Evolutionary conservation across 2,329 filamentous ascomycete genomes (phyloP).

Genomic region (Monilinia aucupariae): DNA sequence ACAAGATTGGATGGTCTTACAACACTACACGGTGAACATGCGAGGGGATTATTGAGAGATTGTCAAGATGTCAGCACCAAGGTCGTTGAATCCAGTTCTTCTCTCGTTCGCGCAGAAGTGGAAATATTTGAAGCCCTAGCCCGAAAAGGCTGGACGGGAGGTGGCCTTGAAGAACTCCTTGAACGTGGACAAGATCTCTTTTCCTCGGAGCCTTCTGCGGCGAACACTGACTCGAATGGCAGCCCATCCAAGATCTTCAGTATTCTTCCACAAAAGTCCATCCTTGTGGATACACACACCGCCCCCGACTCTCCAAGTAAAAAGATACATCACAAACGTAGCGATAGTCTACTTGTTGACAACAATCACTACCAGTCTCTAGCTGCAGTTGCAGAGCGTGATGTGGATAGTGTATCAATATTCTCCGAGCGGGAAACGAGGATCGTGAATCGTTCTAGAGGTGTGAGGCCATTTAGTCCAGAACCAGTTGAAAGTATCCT

Average conservation of each 20-base stretch:
- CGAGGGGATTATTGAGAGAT: constrained; percentile 54
- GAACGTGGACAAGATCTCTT: constrained; percentile 60
- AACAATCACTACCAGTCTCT: constrained; percentile 54
- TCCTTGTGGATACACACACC: constrained; percentile 48
- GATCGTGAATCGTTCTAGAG: constrained; percentile 46
- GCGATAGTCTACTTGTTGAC: constrained; percentile 52
- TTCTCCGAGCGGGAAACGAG: constrained; percentile 42
- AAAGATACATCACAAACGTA: constrained; percentile 39
- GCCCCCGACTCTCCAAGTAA: constrained; percentile 23
- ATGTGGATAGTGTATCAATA: constrained; percentile 43
- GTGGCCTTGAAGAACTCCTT: constrained; percentile 59
- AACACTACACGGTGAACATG: constrained; percentile 53
- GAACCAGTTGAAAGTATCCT: constrained; percentile 29
- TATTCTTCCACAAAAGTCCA: constrained; percentile 59
- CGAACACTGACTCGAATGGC: constrained; percentile 37
- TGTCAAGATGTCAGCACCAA: constrained; percentile 58
- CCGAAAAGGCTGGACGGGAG: constrained; percentile 62
- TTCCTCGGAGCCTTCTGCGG: constrained; percentile 39
- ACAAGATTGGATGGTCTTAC: constrained; percentile 58
- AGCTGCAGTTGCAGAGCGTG: constrained; percentile 39
- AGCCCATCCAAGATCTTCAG: constrained; percentile 51
- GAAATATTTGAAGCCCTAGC: constrained; percentile 65
- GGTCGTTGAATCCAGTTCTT: constrained; percentile 60
- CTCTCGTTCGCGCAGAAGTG: constrained; percentile 61
- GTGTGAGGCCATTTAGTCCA: constrained; percentile 55